Conservation (phyloP, 2,329 filamentous ascomycete genomes). For the Leptographium radiaticola region DNA sequence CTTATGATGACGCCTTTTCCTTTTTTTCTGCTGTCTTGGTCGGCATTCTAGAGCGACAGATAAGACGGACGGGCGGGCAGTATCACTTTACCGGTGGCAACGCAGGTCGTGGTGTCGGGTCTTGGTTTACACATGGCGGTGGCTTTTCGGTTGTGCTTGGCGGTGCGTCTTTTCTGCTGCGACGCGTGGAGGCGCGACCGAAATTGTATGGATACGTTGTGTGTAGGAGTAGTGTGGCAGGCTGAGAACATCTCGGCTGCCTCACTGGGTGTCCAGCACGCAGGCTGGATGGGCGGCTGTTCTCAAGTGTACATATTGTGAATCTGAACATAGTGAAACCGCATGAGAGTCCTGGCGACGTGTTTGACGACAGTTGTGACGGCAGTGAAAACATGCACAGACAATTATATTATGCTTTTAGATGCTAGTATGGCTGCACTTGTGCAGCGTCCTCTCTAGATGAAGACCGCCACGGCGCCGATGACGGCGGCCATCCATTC, state of each 20-base stretch:
- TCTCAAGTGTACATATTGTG: constrained; percentile 6
- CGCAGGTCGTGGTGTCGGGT: constrained; percentile 5
- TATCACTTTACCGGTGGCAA: constrained; percentile 2
- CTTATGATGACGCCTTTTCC: constrained; percentile 1
- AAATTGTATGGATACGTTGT: constrained; percentile 3
- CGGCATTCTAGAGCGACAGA: constrained; percentile 1
- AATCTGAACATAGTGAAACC: constrained; percentile 6
- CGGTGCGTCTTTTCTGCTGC: neutral
- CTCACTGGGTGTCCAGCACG: neutral
- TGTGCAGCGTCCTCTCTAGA: constrained; percentile 11
- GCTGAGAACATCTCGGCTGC: neutral
- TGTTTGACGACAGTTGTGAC: too few relatives aligned
- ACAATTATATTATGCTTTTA: too few relatives aligned
- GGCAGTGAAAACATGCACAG: too few relatives aligned
- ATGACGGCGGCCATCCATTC: constrained; percentile 19
- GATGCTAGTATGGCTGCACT: too few relatives aligned
- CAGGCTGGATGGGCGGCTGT: neutral
- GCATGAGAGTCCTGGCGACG: neutral
- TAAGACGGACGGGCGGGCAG: neutral
- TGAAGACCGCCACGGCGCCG: constrained; percentile 18
- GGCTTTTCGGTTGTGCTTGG: neutral
- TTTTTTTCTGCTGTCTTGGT: constrained; percentile 1
- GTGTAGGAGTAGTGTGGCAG: constrained; percentile 3
- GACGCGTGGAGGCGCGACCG: neutral
- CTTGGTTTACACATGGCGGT: constrained; percentile 5